Conservation (phyloP, 1,284 basidiomycete species). For the Puccinia polysora region DNA sequence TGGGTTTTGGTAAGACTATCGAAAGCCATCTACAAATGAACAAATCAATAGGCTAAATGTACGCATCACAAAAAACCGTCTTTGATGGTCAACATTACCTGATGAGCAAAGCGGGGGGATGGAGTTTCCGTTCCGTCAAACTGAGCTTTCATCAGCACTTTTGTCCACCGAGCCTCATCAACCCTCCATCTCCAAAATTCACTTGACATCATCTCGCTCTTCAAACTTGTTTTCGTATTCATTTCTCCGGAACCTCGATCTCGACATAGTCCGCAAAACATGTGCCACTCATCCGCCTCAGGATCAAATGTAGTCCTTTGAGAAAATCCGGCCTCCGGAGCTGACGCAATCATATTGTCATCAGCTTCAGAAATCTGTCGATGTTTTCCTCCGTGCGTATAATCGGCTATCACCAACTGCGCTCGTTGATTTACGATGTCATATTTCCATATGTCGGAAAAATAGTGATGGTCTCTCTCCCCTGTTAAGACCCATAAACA, state of each 20-base stretch:
- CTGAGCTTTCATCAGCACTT: slow-evolving; percentile 26
- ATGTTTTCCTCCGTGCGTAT: slow-evolving; percentile 7
- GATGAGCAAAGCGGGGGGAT: slow-evolving; percentile 38
- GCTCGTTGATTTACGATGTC: neutral
- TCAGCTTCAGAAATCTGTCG: neutral
- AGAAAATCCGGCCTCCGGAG: slow-evolving; percentile 37
- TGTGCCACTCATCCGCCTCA: slow-evolving; percentile 36
- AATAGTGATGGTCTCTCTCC: slow-evolving; percentile 35
- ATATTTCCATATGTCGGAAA: slow-evolving; percentile 35
- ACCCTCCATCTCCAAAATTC: slow-evolving; percentile 42
- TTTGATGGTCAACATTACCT: neutral
- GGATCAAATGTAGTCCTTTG: slow-evolving; percentile 41
- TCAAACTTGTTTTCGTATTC: neutral
- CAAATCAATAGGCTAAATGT: neutral
- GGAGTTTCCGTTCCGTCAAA: slow-evolving; percentile 12
- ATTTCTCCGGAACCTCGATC: slow-evolving; percentile 14
- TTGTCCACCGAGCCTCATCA: slow-evolving; percentile 20
- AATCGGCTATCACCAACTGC: slow-evolving; percentile 24
- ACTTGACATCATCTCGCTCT: slow-evolving; percentile 41
- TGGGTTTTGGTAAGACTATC: slow-evolving; percentile 28
- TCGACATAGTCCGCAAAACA: slow-evolving; percentile 40
- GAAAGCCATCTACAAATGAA: slow-evolving; percentile 33
- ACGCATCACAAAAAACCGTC: neutral
- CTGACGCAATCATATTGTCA: neutral
- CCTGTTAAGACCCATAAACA: slow-evolving; percentile 40